These are phyloP conservation scores for Leccinum pallidistipes DNA, from an alignment of 1,284 basidiomycete genomes.

Conservation along the genomic window DNA sequence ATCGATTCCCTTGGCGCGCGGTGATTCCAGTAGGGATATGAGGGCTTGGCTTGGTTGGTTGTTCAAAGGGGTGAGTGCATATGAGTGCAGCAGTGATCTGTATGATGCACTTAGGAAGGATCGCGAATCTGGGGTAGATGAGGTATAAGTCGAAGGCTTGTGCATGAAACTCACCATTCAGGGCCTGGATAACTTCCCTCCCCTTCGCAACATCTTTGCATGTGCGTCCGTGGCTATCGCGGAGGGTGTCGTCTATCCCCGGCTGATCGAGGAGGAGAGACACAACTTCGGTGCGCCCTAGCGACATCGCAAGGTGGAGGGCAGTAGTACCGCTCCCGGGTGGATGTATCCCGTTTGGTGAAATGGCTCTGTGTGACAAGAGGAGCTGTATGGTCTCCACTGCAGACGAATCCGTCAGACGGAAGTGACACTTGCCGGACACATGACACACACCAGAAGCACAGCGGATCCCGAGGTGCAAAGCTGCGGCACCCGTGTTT, in stretches of 20 bases:
- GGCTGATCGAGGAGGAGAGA: conserved; percentile 75
- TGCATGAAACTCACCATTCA: conserved; percentile 53
- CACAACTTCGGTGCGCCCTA: conserved; percentile 80
- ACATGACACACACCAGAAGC: conserved; percentile 61
- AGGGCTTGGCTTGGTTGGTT: conserved; percentile 52
- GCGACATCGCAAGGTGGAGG: conserved; percentile 83
- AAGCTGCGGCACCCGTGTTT: conserved; percentile 70
- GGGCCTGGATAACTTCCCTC: conserved; percentile 68
- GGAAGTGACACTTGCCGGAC: background rate
- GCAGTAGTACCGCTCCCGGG: conserved; percentile 76
- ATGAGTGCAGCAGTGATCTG: conserved; percentile 69
- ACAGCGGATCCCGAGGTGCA: conserved; percentile 87
- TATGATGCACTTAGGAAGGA: conserved; percentile 78
- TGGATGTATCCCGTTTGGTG: conserved; percentile 73
- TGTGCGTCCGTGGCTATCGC: conserved; percentile 71
- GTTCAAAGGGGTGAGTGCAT: conserved; percentile 57
- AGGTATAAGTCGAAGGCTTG: conserved; percentile 2
- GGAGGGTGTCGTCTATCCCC: conserved; percentile 77
- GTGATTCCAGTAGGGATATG: conserved; percentile 58
- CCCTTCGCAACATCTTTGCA: conserved; percentile 76
- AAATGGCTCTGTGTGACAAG: conserved; percentile 72
- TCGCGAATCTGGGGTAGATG: conserved; percentile 66
- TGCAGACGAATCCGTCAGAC: conserved; percentile 11
- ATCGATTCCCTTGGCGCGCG: conserved; percentile 60
- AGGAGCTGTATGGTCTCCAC: conserved; percentile 53